Conservation (phyloP, 805 yeast species). For the Schwanniomyces polymorphus region DNA sequence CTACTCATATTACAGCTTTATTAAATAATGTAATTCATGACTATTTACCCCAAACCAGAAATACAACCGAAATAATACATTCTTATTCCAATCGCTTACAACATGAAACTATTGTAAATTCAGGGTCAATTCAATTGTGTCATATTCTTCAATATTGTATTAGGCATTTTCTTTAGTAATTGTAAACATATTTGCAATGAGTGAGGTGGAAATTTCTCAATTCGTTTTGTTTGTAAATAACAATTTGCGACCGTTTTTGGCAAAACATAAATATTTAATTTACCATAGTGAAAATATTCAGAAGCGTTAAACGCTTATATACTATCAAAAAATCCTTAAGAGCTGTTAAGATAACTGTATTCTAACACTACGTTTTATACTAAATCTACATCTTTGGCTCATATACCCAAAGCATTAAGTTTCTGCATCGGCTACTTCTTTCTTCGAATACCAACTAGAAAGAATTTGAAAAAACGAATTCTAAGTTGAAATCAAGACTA, state of each 20-base stretch:
- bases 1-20: too few relatives aligned
- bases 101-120: not conserved
- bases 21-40: too few relatives aligned
- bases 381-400: not conserved
- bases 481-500: not conserved
- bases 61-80: not conserved
- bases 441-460: not conserved
- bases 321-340: not conserved
- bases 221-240: constrained; percentile 12
- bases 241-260: constrained; percentile 7
- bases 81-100: not conserved
- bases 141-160: not conserved
- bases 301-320: constrained; percentile 1
- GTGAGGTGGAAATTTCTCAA: constrained; percentile 6
- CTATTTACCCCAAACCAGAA: not conserved
- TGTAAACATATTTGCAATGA: constrained; percentile 1
- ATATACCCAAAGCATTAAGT: not conserved
- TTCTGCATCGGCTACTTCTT: constrained; percentile 1
- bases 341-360: not conserved
- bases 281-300: constrained; percentile 6
- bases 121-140: not conserved
- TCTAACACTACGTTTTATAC: not conserved
- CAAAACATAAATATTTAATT: constrained; percentile 6
- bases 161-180: not conserved
- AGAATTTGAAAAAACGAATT: not conserved